Base-by-base conservation (phyloP, 768 basidiomycete species). In the Suillus hirtellus region DNA sequence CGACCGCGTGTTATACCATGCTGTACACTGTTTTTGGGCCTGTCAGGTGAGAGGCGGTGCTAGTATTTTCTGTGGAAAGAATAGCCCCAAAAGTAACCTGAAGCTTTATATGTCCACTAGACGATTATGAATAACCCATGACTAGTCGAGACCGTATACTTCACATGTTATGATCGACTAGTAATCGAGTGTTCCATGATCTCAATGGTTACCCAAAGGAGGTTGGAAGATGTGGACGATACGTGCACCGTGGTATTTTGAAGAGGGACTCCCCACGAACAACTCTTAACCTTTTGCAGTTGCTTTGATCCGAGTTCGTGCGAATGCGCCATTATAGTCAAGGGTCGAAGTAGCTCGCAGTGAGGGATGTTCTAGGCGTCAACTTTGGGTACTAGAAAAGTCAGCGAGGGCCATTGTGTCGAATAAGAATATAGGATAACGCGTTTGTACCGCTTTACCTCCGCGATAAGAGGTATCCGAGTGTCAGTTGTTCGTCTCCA, bases 171-270 rank as follows among this genome's bases (percentile, higher is more conserved):
- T 12, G 27, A 17, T 19, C 31, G n/a, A 38, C 27, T 31, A 31
- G 7, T 60, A n/a, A 60, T 60, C 21, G 2, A 19, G 12, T 6
- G 60, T 19, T 17, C 17, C 53, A 15, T 47, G 19, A n/a, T 78
- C 38, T 73, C 71, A 4, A 46, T 2, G 46, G 52, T 67, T 64
- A 10, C 67, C 56, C 5, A 80, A 77, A 14, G 81, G 80, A 19
- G 79, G 52, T 80, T 70, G 17, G 83, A 82, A 60, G 82, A 79
- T 1, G 82, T 84, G 7, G 75, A 70, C 17, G 80, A 75, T 24
- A 76, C 69, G 19, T 80, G 79, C 3, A 81, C 61, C 19, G 76
- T 11, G 80, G 78, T 59, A 83, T 71, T 67, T 78, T 80, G 44
- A 80, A 50, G 40, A 79, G 66, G 35, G 75, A 68, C 68, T 72